Evolutionary conservation across 2,329 filamentous ascomycete species (phyloP).

Genomic region (Ascochyta koolunga): DNA sequence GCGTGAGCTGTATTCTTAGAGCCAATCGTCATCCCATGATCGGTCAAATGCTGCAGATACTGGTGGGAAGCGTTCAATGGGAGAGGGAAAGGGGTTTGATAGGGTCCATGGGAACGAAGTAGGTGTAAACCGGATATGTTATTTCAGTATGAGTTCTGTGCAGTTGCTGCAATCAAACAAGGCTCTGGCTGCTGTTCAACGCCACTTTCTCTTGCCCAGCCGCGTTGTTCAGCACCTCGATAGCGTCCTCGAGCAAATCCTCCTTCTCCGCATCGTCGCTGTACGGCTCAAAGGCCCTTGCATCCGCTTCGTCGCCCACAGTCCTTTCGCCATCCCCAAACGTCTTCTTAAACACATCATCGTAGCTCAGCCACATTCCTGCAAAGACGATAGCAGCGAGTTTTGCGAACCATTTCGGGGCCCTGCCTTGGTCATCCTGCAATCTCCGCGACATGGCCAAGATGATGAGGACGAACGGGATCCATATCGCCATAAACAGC

Average conservation of each 20-base stretch:
- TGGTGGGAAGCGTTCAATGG: too few relatives aligned
- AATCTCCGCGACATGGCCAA: conserved; percentile 58
- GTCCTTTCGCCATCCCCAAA: conserved; percentile 90
- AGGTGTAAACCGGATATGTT: too few relatives aligned
- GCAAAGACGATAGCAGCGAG: conserved; percentile 61
- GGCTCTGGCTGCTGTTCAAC: background rate
- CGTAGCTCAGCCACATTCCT: conserved; percentile 69
- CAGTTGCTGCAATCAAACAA: background rate
- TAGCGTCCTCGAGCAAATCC: conserved; percentile 17
- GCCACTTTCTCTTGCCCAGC: conserved; percentile 1
- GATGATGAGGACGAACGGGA: conserved; percentile 63
- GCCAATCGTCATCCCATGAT: too few relatives aligned
- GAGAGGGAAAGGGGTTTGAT: too few relatives aligned
- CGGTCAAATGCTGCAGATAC: too few relatives aligned
- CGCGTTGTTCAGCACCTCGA: conserved; percentile 7
- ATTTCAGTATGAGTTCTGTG: too few relatives aligned
- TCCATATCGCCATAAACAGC: conserved; percentile 66
- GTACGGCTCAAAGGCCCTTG: background rate
- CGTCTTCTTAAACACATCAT: conserved; percentile 64
- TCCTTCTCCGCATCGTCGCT: conserved; percentile 20
- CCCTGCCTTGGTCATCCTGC: conserved; percentile 68
- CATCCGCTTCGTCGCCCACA: conserved; percentile 29
- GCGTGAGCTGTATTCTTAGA: too few relatives aligned
- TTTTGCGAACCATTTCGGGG: conserved; percentile 70
- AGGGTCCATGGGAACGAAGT: too few relatives aligned